Evolutionary conservation across 1,284 basidiomycete genomes (phyloP).

Genomic region (Pulchroboletus neoregius): DNA sequence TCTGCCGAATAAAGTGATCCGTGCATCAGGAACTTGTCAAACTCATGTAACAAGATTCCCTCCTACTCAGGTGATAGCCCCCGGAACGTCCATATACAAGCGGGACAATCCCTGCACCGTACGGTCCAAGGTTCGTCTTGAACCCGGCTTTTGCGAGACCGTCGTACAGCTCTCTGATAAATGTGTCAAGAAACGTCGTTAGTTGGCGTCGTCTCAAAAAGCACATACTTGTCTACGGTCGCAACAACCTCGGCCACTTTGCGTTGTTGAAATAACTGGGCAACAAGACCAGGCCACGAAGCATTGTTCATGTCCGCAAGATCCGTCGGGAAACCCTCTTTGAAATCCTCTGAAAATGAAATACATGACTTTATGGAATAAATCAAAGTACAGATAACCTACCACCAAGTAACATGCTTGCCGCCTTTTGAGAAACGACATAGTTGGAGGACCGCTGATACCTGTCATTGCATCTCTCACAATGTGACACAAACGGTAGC

Average conservation of each 20-base stretch:
- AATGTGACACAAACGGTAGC: neutral
- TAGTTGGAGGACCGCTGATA: conserved; percentile 47
- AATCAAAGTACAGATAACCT: neutral
- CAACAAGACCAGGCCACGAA: conserved; percentile 5
- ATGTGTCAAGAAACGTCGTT: neutral
- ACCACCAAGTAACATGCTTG: conserved; percentile 34
- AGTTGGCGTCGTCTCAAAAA: neutral
- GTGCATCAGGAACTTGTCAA: neutral
- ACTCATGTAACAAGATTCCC: neutral
- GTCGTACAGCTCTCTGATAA: conserved; percentile 38
- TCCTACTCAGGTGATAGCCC: conserved; percentile 42
- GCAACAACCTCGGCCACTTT: conserved; percentile 1
- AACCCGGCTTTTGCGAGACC: conserved; percentile 46
- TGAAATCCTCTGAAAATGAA: neutral
- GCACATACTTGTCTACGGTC: conserved; percentile 1
- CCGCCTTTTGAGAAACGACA: conserved; percentile 45
- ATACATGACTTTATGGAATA: neutral
- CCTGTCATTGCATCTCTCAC: conserved; percentile 33
- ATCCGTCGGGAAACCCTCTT: conserved; percentile 3
- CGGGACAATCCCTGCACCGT: conserved; percentile 43
- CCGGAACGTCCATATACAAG: conserved; percentile 42
- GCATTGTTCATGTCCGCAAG: conserved; percentile 1
- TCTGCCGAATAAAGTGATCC: conserved; percentile 19
- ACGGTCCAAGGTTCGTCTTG: conserved; percentile 40
- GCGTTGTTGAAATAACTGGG: neutral